phyloP scores from a whole-genome alignment of 306 rosid species.

The Notholithocarpus densiflorus region DNA sequence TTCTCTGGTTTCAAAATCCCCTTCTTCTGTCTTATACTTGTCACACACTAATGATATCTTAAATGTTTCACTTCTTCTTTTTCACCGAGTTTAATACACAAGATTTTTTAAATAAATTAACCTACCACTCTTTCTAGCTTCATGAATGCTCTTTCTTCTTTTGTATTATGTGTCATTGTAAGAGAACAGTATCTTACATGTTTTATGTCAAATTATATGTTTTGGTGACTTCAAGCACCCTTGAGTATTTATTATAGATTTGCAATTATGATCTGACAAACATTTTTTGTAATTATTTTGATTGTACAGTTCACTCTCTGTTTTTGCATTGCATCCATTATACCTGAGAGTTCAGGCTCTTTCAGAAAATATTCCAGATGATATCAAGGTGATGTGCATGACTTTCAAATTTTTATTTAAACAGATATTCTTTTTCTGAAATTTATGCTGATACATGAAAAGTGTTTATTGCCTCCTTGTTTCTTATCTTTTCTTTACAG shows the following conservation, averaged over 20 bases:
- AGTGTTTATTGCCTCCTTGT: neutral
- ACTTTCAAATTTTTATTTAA: slow-evolving; percentile 7
- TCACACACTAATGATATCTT: neutral
- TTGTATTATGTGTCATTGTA: slow-evolving; percentile 1
- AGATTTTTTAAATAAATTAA: neutral
- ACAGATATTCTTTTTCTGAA: neutral
- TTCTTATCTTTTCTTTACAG: slow-evolving; percentile 34
- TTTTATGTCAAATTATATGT: neutral
- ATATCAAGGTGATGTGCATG: slow-evolving; percentile 57
- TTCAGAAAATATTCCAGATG: slow-evolving; percentile 67
- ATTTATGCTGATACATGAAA: slow-evolving; percentile 22
- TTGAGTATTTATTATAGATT: neutral
- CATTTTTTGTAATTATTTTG: slow-evolving; percentile 7
- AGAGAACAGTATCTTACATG: neutral
- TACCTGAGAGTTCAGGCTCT: slow-evolving; percentile 91
- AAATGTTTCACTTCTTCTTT: neutral
- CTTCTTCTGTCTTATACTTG: neutral
- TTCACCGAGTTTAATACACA: neutral
- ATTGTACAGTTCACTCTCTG: slow-evolving; percentile 86
- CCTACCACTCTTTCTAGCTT: neutral
- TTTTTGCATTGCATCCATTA: slow-evolving; percentile 91
- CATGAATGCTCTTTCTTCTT: neutral
- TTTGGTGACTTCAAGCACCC: slow-evolving; percentile 1
- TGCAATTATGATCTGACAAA: slow-evolving; percentile 9
- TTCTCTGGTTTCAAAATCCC: neutral